A percentile compares a stretch with the other conserved stretches of the same genome.
Evolutionary conservation across 2,329 filamentous ascomycete species (phyloP).

Genomic region (Colletotrichum sp.): DNA sequence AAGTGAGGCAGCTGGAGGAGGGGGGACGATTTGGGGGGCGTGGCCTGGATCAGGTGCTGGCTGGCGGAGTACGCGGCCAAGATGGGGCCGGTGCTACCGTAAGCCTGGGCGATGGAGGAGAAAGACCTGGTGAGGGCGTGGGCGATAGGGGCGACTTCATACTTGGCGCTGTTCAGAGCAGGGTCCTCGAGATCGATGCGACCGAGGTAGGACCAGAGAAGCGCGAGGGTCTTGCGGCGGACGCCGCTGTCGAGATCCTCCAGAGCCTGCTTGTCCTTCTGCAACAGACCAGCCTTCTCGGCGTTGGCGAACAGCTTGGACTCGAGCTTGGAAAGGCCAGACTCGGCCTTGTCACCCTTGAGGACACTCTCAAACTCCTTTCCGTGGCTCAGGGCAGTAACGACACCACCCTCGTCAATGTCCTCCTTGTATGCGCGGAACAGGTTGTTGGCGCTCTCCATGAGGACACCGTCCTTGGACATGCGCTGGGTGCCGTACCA

Average conservation of each 20-base stretch:
- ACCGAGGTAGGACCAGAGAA: slow-evolving; percentile 95
- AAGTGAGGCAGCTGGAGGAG: slow-evolving; percentile 92
- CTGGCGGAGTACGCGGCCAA: slow-evolving; percentile 81
- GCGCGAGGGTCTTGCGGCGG: slow-evolving; percentile 83
- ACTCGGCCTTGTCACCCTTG: slow-evolving; percentile 78
- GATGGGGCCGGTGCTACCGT: slow-evolving; percentile 82
- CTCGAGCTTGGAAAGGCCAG: slow-evolving; percentile 83
- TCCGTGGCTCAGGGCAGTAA: slow-evolving; percentile 82
- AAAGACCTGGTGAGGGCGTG: slow-evolving; percentile 86
- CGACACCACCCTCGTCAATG: slow-evolving; percentile 79
- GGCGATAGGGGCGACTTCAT: slow-evolving; percentile 86
- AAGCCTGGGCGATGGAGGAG: slow-evolving; percentile 84
- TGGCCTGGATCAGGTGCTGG: slow-evolving; percentile 88
- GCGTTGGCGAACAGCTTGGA: slow-evolving; percentile 69
- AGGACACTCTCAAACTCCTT: slow-evolving; percentile 83
- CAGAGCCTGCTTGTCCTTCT: slow-evolving; percentile 78
- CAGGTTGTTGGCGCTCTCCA: slow-evolving; percentile 92
- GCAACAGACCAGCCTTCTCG: slow-evolving; percentile 64
- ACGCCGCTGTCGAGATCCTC: slow-evolving; percentile 80
- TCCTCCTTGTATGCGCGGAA: slow-evolving; percentile 92
- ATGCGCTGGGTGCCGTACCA: slow-evolving; percentile 96
- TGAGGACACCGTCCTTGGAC: slow-evolving; percentile 91
- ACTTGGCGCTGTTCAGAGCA: slow-evolving; percentile 83
- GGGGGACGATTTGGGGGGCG: slow-evolving; percentile 82
- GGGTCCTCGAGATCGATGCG: slow-evolving; percentile 84